Evolutionary conservation across 768 basidiomycete genomes (phyloP).

Genomic region (Boletellus ananiceps): DNA sequence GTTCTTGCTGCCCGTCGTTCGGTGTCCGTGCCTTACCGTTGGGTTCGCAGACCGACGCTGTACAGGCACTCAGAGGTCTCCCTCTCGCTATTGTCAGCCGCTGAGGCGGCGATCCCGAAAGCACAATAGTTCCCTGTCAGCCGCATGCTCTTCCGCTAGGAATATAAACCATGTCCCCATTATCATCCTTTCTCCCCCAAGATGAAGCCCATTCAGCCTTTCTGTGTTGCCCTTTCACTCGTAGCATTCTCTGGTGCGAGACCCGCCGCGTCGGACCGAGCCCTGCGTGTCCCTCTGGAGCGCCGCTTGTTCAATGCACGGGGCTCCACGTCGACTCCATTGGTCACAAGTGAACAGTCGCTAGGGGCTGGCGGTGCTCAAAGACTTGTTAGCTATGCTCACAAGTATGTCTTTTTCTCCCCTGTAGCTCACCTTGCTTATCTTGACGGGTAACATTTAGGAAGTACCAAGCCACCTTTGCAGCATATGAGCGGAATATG

Average conservation of each 20-base stretch:
- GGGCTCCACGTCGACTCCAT: not conserved
- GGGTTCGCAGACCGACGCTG: no score
- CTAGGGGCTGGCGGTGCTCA: not conserved
- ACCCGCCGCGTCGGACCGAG: slow-evolving; percentile 6
- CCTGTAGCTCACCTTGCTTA: not conserved
- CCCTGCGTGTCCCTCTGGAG: slow-evolving; percentile 5
- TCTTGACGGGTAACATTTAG: slow-evolving; percentile 19
- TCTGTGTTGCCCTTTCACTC: slow-evolving; percentile 5
- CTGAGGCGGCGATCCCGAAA: not conserved
- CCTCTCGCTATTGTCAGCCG: slow-evolving; percentile 3
- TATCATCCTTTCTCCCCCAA: not conserved
- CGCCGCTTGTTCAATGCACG: slow-evolving; percentile 2
- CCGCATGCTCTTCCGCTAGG: slow-evolving; percentile 2
- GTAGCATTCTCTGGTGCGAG: not conserved
- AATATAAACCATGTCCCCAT: slow-evolving; percentile 6
- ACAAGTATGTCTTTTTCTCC: slow-evolving; percentile 2
- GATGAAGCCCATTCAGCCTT: slow-evolving; percentile 5
- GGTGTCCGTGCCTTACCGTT: no score
- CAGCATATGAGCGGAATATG: slow-evolving; percentile 40
- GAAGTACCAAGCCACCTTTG: slow-evolving; percentile 39
- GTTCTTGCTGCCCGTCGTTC: no score
- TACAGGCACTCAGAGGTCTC: no score
- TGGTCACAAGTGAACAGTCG: not conserved
- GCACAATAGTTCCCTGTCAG: slow-evolving; percentile 8
- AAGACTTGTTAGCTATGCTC: slow-evolving; percentile 2